phyloP scores from a whole-genome alignment of 345 rosid genomes.

The Linum lewisii region DNA sequence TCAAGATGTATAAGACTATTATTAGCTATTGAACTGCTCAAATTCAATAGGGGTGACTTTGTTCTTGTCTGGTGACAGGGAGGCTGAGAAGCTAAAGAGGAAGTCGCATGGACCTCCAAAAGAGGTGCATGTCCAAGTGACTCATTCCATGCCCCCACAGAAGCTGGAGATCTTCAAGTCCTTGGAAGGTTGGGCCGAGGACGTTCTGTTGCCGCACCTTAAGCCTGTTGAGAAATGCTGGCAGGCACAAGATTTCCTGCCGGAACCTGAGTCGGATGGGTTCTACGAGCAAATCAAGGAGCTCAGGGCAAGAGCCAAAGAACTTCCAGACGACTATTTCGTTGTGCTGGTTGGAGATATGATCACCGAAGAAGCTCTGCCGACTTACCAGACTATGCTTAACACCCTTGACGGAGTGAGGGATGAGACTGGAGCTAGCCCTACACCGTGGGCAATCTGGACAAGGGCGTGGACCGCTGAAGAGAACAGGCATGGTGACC shows the following conservation, averaged over 20 bases:
- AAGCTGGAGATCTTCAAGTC: constrained; percentile 89
- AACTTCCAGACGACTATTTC: constrained; percentile 80
- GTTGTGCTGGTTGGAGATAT: constrained; percentile 77
- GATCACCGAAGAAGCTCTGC: constrained; percentile 87
- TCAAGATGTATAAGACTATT: too few species aligned
- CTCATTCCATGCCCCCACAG: constrained; percentile 85
- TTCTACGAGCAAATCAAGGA: constrained; percentile 77
- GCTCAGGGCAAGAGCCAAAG: constrained; percentile 67
- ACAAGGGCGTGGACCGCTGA: constrained; percentile 71
- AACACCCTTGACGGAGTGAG: constrained; percentile 69
- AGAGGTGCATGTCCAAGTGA: constrained; percentile 76
- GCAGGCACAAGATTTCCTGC: constrained; percentile 93
- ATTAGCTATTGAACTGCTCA: too few species aligned
- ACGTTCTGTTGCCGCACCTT: constrained; percentile 54
- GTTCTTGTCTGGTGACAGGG: constrained; percentile 38
- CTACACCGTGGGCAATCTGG: constrained; percentile 63
- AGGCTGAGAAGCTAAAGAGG: constrained; percentile 54
- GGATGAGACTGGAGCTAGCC: constrained; percentile 87
- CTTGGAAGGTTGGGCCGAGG: constrained; percentile 77
- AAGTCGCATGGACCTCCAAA: constrained; percentile 70
- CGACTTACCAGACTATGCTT: constrained; percentile 71
- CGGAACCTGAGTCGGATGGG: constrained; percentile 72
- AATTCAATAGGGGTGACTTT: background rate
- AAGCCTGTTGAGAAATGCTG: constrained; percentile 89
- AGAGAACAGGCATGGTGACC: constrained; percentile 73